Conservation (phyloP, 2,329 filamentous ascomycete genomes). For the Colletotrichum lentis region DNA sequence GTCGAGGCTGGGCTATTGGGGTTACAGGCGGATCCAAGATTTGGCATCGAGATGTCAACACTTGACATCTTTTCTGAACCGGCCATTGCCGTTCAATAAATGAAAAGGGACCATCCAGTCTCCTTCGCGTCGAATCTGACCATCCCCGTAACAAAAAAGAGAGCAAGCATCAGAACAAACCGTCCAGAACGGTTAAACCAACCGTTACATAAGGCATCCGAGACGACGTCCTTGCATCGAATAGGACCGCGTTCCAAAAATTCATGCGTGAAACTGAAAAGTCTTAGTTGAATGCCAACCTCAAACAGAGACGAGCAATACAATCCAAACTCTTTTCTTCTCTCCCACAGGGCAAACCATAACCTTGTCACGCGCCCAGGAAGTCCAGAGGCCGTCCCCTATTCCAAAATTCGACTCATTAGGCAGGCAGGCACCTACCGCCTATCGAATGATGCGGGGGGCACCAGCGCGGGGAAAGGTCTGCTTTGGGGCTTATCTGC, state of each 20-base stretch:
- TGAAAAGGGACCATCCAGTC: not conserved
- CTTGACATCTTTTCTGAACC: not conserved
- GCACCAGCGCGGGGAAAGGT: not conserved
- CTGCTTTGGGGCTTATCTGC: not conserved
- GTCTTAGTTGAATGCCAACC: not conserved
- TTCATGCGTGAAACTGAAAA: not conserved
- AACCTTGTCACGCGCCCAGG: conserved; percentile 12
- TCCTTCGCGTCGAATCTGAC: too few species aligned
- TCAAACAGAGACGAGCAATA: conserved; percentile 7
- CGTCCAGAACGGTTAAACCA: not conserved
- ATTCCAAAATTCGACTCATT: not conserved
- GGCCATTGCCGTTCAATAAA: not conserved
- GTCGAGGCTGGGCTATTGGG: not conserved
- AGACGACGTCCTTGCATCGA: not conserved
- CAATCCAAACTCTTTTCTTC: not conserved
- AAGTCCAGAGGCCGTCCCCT: not conserved
- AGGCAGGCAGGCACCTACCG: not conserved
- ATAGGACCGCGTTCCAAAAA: not conserved
- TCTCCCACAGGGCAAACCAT: conserved; percentile 26
- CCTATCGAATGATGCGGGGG: not conserved
- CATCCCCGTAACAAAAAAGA: not conserved
- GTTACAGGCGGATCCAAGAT: not conserved
- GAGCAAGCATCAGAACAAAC: not conserved
- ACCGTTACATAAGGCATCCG: too few species aligned
- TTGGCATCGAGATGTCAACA: not conserved